phyloP scores from a whole-genome alignment of 139 green algal species.

The Diplosphaera chodatii region DNA sequence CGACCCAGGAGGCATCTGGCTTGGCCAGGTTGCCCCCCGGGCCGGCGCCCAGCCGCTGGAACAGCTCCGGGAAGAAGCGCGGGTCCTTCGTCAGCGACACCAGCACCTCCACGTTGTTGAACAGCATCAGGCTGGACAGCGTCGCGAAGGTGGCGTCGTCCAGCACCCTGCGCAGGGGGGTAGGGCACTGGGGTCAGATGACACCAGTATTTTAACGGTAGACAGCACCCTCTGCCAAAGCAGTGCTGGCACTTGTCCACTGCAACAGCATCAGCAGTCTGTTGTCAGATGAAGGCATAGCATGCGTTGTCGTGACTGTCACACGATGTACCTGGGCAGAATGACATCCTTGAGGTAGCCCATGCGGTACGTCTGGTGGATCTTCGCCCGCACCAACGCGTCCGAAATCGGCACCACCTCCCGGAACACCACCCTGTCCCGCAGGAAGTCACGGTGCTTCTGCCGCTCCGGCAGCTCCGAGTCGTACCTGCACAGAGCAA shows the following conservation, averaged over 20 bases:
- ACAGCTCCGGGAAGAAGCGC: conserved; percentile 82
- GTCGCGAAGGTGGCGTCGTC: conserved; percentile 92
- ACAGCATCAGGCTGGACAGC: conserved; percentile 80
- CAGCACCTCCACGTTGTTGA: conserved; percentile 95
- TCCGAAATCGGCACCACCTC: conserved; percentile 84
- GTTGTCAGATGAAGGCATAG: no score
- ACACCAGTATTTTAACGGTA: no score
- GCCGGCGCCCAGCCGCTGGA: conserved; percentile 47
- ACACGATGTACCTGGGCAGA: conserved; percentile 78
- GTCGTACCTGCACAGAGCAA: conserved; percentile 54
- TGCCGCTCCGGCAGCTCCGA: conserved; percentile 57
- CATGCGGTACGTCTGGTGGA: conserved; percentile 93
- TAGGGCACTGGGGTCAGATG: no score
- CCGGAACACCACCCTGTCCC: conserved; percentile 54
- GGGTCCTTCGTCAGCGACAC: conserved; percentile 49
- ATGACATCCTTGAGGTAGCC: conserved; percentile 94
- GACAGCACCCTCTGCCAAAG: no score
- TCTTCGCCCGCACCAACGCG: conserved; percentile 69
- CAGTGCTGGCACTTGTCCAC: no score
- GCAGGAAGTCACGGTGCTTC: conserved; percentile 76
- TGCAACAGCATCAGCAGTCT: no score
- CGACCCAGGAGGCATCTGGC: conserved; percentile 47
- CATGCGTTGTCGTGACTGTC: no score
- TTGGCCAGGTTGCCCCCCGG: neutral
- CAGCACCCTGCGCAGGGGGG: conserved; percentile 52